A percentile compares a stretch with the other conserved stretches of the same genome.
phyloP scores from a whole-genome alignment of 768 basidiomycete genomes.

The Brasilioporus rufonigricans region DNA sequence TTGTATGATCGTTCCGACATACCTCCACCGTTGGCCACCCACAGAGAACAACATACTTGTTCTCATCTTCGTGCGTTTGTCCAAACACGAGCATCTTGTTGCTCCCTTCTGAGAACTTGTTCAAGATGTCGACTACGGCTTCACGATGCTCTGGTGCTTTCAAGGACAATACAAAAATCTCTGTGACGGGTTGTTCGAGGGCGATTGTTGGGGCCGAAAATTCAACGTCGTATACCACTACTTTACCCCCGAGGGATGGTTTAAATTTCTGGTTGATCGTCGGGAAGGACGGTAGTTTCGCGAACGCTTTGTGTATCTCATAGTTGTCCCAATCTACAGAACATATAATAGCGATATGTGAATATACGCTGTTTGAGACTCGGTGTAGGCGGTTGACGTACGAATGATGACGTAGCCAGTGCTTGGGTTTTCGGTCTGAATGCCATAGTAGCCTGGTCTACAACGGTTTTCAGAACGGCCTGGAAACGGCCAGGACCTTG shows the following conservation, averaged over 20 bases:
- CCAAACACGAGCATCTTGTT: constrained; percentile 19
- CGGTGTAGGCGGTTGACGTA: neutral
- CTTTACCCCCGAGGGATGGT: neutral
- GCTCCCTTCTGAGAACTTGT: constrained; percentile 10
- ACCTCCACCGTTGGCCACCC: constrained; percentile 29
- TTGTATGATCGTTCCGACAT: neutral
- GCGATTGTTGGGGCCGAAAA: constrained; percentile 16
- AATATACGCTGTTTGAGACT: neutral
- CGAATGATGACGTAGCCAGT: constrained; percentile 18
- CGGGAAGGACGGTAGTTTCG: neutral
- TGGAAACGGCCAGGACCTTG: neutral
- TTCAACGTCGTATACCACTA: constrained; percentile 21
- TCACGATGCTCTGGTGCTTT: constrained; percentile 25
- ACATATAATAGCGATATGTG: neutral
- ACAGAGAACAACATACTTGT: constrained; percentile 14
- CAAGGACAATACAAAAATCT: constrained; percentile 15
- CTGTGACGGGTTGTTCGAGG: constrained; percentile 24
- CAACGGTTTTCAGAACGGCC: neutral
- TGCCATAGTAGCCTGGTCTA: constrained; percentile 21
- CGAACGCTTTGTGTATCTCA: neutral
- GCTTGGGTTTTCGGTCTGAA: constrained; percentile 17
- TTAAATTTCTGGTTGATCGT: neutral
- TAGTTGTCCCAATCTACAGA: neutral
- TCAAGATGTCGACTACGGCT: constrained; percentile 8
- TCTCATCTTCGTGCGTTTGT: constrained; percentile 18